Base-by-base conservation (phyloP, 495 filamentous ascomycete species). In the Coniosporium apollinis region DNA sequence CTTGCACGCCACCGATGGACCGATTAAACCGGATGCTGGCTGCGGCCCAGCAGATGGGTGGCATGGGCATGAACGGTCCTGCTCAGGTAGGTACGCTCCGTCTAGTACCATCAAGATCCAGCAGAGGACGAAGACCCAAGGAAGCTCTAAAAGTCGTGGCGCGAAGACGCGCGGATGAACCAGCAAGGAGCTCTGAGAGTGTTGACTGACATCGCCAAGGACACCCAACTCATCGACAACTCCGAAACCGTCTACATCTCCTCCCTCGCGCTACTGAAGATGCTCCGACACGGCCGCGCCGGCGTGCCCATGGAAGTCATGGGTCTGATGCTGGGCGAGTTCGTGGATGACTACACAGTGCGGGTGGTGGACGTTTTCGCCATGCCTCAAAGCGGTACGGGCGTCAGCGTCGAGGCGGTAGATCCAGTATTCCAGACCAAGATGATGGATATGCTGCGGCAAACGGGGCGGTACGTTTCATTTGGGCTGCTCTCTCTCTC, bases 231-330 rank as follows among this genome's bases (percentile, higher is more conserved):
- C 28, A 85, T 96, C 51, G 89, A 97, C 61, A 97, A 97, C 64
- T 94, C 89, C 46, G 89, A 97, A 66, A 97, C 91, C 36, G 89
- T 97, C 48, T 92, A 97, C 62, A 94, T 97, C 51, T 97, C 89
- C 18, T 97, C 89, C 20, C 71, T 97, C 43, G 89, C 89, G 43
- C 70, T 97, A 24, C 68, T 97, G 48, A 97, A 97, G 70, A 97
- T 97, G 89, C 66, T 97, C 47, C 75, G 87, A 51, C 89, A 97
- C 57, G 89, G 89, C 47, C 76, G 89, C 47, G 89, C 89, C 33
- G 89, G 89, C 61, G 89, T 97, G 36, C 89, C 89, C 19, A 97
- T 97, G 89, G 89, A 97, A 70, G 89, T 97, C 51, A 97, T 97
- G 89, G 89, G 89, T 29, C 62, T 97, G 51, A 96, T 97, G 89